Evolutionary conservation across 495 filamentous ascomycete species (phyloP).

Genomic region (Filosporella fistucella): DNA sequence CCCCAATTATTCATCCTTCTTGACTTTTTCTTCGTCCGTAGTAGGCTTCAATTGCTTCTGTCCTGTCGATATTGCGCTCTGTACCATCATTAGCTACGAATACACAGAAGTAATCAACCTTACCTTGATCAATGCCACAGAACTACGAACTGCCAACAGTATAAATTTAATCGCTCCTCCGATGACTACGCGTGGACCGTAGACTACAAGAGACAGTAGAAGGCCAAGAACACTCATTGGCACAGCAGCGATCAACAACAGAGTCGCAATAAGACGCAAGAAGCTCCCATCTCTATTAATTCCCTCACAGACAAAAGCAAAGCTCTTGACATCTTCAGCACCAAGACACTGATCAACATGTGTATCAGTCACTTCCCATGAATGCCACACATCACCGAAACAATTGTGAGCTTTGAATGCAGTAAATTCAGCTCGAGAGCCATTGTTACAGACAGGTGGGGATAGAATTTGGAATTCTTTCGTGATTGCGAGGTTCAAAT

Average conservation of each 20-base stretch:
- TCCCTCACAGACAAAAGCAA: constrained; percentile 1
- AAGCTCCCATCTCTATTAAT: not conserved
- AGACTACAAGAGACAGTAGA: not conserved
- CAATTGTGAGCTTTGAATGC: not conserved
- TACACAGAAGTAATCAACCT: too few species aligned
- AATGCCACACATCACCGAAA: constrained; percentile 1
- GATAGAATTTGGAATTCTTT: constrained; percentile 1
- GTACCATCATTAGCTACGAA: too few species aligned
- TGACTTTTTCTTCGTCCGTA: too few species aligned
- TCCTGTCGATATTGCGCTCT: too few species aligned
- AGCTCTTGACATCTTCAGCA: not conserved
- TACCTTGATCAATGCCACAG: too few species aligned
- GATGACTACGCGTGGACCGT: too few species aligned
- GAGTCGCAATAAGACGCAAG: not conserved
- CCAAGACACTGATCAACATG: constrained; percentile 7
- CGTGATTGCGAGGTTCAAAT: not conserved
- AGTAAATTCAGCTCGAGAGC: not conserved
- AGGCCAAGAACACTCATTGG: not conserved
- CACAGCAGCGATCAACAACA: not conserved
- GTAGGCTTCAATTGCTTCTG: too few species aligned
- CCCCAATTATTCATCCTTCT: too few species aligned
- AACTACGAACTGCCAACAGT: too few species aligned
- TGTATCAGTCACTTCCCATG: not conserved
- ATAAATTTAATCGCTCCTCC: too few species aligned
- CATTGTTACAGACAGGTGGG: constrained; percentile 2